Evolutionary conservation across 2,329 filamentous ascomycete genomes (phyloP), one percentile per base, ranked within the genome.

Genomic region (Aspergillus amoenus): DNA sequence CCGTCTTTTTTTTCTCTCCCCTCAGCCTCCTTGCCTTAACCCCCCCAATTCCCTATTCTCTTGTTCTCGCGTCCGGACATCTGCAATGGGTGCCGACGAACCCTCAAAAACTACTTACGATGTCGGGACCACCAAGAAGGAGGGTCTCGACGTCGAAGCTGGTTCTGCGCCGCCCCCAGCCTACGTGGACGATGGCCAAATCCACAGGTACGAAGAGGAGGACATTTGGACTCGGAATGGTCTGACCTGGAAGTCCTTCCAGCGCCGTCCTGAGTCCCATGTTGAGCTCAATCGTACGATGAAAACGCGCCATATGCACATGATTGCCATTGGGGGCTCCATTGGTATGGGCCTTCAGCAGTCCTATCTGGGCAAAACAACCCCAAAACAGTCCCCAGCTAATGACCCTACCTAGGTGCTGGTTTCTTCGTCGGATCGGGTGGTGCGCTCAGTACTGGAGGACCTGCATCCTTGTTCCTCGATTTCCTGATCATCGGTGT

Each of bases 401-500:
- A 47, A 47, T 12, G 4, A 30, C 18, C n/a, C 13, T 18, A 37
- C n/a, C 13, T 18, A 47, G 44, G 44, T 34, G 59, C 61, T 47
- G 61, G 61, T 30, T 61, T 63, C 41, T 63, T 63, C 42, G 59
- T 61, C 39, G 58, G 59, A 27, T 61, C 68, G 59, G 64, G 64
- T 11, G 37, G 45, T 24, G 59, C 61, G 3, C 55, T 63, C 13
- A 30, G 43, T 6, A 63, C 59, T 47, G 61, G 61, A 17, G 56
- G 56, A 2, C 60, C 58, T 12, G 60, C 41, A 32, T 54, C 60
- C 5, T 41, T 62, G 47, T 60, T 77, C 41, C 64, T 76, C 45
- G 70, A 68, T 62, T 86, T 84, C 68, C 63, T 77, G 6, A 80
- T 86, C 63, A 77, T 86, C 64, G 83, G 84, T 60, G 56, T 72